Percentiles rank a stretch among this genome's conserved stretches.
phyloP scores from a whole-genome alignment of 192 early-diverging fungal species.

The Globomyces pollinis-pini region DNA sequence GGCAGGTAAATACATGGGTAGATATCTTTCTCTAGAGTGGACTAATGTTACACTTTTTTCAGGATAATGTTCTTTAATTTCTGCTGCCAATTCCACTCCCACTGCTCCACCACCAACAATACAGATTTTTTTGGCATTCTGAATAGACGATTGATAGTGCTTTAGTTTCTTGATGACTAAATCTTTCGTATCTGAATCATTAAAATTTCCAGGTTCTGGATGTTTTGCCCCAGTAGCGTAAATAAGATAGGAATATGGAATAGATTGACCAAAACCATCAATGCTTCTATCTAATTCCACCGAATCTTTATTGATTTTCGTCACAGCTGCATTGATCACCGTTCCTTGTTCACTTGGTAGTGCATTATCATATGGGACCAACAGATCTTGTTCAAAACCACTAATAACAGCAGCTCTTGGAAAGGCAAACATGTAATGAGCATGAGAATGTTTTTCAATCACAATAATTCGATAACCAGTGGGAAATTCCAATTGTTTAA shows the following conservation, averaged over 20 bases:
- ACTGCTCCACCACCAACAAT: slow-evolving; percentile 71
- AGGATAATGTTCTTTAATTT: slow-evolving; percentile 57
- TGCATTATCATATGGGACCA: slow-evolving; percentile 44
- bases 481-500: slow-evolving; percentile 22
- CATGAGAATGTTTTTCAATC: slow-evolving; percentile 50
- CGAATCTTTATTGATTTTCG: slow-evolving; percentile 31
- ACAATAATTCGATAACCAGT: slow-evolving; percentile 45
- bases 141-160: too few relatives aligned
- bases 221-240: too few relatives aligned
- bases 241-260: slow-evolving; percentile 48
- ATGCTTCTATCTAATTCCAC: slow-evolving; percentile 48
- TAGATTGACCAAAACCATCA: slow-evolving; percentile 31
- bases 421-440: slow-evolving; percentile 59
- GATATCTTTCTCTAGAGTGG: slow-evolving; percentile 52
- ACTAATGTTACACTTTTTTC: slow-evolving; percentile 54
- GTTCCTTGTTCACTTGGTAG: slow-evolving; percentile 33
- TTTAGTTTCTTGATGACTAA: too few relatives aligned
- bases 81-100: slow-evolving; percentile 71
- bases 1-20: slow-evolving; percentile 46
- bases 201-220: too few relatives aligned
- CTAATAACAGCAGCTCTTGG: slow-evolving; percentile 46
- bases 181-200: too few relatives aligned
- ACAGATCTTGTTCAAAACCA: slow-evolving; percentile 53
- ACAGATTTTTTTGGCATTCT: slow-evolving; percentile 51
- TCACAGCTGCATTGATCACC: slow-evolving; percentile 41